phyloP scores from a whole-genome alignment of 2,329 filamentous ascomycete species.

The Zymoseptoria brevis region DNA sequence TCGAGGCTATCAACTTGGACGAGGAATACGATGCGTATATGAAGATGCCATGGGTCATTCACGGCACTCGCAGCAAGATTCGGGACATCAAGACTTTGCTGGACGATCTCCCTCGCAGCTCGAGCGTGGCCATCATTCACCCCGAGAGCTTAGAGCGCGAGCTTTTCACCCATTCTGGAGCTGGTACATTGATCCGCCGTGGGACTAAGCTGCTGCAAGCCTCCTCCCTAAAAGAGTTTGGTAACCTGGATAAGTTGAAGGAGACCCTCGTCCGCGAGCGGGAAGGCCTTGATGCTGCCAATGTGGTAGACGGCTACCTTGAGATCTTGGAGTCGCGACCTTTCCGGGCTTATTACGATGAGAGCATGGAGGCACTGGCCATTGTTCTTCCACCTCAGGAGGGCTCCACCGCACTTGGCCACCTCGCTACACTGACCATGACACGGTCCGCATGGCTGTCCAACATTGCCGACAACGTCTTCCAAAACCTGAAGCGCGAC shows the following conservation, averaged over 20 bases:
- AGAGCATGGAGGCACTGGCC: constrained; percentile 84
- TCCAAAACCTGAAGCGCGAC: constrained; percentile 87
- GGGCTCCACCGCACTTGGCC: constrained; percentile 63
- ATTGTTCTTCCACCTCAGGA: constrained; percentile 71
- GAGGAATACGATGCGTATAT: constrained; percentile 92
- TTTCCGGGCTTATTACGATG: constrained; percentile 93
- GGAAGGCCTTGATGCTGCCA: constrained; percentile 70
- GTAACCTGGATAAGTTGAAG: constrained; percentile 69
- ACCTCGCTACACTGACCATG: constrained; percentile 82
- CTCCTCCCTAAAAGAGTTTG: constrained; percentile 63
- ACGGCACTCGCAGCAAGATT: constrained; percentile 93
- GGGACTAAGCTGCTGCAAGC: constrained; percentile 81
- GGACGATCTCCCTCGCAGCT: constrained; percentile 78
- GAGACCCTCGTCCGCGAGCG: constrained; percentile 73
- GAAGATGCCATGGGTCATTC: constrained; percentile 89
- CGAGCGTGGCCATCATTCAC: constrained; percentile 95
- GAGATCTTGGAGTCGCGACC: constrained; percentile 66
- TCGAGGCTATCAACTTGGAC: constrained; percentile 93
- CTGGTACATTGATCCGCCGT: constrained; percentile 83
- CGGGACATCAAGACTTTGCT: constrained; percentile 93
- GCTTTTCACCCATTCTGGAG: constrained; percentile 90
- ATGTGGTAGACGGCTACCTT: constrained; percentile 80
- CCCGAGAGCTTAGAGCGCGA: constrained; percentile 94
- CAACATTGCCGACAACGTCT: constrained; percentile 92
- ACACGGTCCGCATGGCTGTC: constrained; percentile 92